Evolutionary conservation across 352 stramenopile species (phyloP).

Genomic region (Phytophthora parvispora): DNA sequence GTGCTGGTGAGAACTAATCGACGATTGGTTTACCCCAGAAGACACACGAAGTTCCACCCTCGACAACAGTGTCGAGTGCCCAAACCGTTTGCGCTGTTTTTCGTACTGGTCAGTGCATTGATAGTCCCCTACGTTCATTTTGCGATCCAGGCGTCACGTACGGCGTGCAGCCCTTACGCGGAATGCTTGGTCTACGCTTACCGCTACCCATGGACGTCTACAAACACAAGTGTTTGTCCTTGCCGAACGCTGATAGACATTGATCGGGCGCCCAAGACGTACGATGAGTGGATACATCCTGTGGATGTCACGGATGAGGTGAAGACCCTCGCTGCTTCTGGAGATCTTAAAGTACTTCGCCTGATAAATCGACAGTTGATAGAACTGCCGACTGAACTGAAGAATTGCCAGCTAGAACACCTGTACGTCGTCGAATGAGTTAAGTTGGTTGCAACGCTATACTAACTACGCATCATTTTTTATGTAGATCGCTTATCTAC

Average conservation of each 20-base stretch:
- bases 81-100: conserved; percentile 28
- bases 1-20: conserved; percentile 25
- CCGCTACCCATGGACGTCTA: conserved; percentile 22
- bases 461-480: not conserved
- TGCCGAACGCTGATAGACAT: conserved; percentile 51
- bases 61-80: conserved; percentile 22
- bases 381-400: conserved; percentile 33
- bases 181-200: conserved; percentile 39
- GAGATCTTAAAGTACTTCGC: conserved; percentile 47
- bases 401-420: conserved; percentile 41
- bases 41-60: conserved; percentile 19
- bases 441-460: not conserved
- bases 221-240: conserved; percentile 29
- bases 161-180: conserved; percentile 8
- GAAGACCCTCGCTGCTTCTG: conserved; percentile 26
- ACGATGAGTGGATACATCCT: conserved; percentile 37
- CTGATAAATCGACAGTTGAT: conserved; percentile 47
- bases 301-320: conserved; percentile 32
- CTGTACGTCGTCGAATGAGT: conserved; percentile 37
- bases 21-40: conserved; percentile 33
- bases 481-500: conserved; percentile 46
- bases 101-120: conserved; percentile 15
- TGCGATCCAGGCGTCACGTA: conserved; percentile 24
- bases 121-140: conserved; percentile 19
- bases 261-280: conserved; percentile 13